Base-by-base conservation (phyloP, 352 stramenopile species). In the Phytophthora pluvialis region DNA sequence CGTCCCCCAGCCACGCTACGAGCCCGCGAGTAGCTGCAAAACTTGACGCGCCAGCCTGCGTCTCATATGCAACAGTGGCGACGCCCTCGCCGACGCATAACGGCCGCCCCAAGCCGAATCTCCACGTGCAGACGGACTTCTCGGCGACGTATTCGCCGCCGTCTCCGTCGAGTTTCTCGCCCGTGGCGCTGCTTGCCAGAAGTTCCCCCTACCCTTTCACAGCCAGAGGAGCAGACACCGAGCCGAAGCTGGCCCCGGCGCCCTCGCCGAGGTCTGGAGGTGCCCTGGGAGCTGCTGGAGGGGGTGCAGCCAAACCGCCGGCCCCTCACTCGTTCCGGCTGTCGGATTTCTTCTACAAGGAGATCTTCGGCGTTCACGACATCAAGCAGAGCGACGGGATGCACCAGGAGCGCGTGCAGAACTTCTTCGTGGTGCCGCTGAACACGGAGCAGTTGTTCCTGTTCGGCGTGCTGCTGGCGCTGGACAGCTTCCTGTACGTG, bases 401-500 rank as follows among this genome's bases (percentile, higher is more conserved):
- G 64, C 86, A 93, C 51, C 81, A 92, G 31, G 80, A 92, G 61
- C 86, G 86, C 8, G 86, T 94, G 46, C 82, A 92, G 50, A 89
- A 94, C 69, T 94, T 94, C 63, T 78, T 94, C 29, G 80, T 80
- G 12, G 83, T 92, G 42, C 86, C 86, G 10, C 66, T 84, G 46
- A 83, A 90, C 50, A 90, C 81, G 8, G 86, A 94, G 64, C 77
- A 92, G 52, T 77, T 99, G 26, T 89, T 99, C 46, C 64, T 87
- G 9, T 99, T 98, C 67, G 96, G 96, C 18, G 91, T 99, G 45
- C 86, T 98, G 10, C 83, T 99, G 28, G 98, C 91, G 53, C 75
- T 98, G 18, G 97, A 99, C 79, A 98, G 92, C 45, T 99, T 99
- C 65, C 75, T 99, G 4, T 99, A 99, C 81, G 86, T 98, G 35